phyloP scores from a whole-genome alignment of 1,139 yeast genomes.

The Magnusiomyces tetraspermus region DNA sequence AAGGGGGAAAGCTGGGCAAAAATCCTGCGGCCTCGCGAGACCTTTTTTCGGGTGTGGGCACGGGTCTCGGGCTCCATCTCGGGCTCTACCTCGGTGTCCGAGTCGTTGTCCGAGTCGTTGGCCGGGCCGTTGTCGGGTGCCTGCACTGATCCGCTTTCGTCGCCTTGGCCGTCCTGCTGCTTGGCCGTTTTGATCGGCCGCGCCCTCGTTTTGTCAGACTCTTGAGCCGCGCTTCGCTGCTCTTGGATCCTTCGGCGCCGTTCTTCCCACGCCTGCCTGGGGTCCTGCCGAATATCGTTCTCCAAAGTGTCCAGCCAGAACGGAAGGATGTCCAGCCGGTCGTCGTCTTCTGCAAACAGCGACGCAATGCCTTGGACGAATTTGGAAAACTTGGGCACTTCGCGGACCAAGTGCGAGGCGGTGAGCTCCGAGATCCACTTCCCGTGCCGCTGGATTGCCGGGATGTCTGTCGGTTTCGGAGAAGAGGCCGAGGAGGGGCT shows the following conservation, averaged over 20 bases:
- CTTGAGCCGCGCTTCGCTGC: slow-evolving; percentile 18
- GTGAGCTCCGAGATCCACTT: slow-evolving; percentile 86
- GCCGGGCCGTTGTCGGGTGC: slow-evolving; percentile 19
- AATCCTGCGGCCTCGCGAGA: slow-evolving; percentile 6
- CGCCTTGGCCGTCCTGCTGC: too few species aligned
- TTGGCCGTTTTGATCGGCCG: too few species aligned
- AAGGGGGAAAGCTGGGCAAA: slow-evolving; percentile 23
- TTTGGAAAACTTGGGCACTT: slow-evolving; percentile 83
- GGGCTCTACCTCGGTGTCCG: slow-evolving; percentile 25
- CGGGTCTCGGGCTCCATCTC: too few species aligned
- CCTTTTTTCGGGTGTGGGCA: slow-evolving; percentile 7
- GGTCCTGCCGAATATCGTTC: slow-evolving; percentile 63
- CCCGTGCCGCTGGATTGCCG: slow-evolving; percentile 40
- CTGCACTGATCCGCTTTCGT: slow-evolving; percentile 29
- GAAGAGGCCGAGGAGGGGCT: too few species aligned
- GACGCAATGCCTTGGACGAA: slow-evolving; percentile 86
- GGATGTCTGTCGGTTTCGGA: slow-evolving; percentile 16
- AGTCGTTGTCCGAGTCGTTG: slow-evolving; percentile 23
- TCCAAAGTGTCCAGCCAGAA: slow-evolving; percentile 93
- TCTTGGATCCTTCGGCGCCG: slow-evolving; percentile 25
- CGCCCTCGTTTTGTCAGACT: slow-evolving; percentile 15
- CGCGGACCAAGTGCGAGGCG: slow-evolving; percentile 73
- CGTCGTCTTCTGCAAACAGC: slow-evolving; percentile 80
- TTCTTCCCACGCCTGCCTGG: slow-evolving; percentile 61
- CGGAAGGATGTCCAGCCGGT: slow-evolving; percentile 79